Conservation (phyloP, 768 basidiomycete species). For the Hygrocybe punicea region DNA sequence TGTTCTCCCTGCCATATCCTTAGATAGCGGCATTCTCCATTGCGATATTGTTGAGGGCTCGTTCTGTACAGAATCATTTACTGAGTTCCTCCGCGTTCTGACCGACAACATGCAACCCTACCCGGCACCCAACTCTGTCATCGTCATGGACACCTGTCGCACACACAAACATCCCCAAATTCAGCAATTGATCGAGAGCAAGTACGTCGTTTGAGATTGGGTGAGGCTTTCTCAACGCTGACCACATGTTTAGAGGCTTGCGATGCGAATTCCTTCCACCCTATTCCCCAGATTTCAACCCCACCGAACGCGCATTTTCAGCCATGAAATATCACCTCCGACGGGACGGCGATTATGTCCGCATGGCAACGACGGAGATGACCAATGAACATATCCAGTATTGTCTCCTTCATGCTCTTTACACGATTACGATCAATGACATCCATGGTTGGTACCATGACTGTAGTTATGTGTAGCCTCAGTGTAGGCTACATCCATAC, state of each 20-base stretch:
- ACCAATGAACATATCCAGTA: neutral
- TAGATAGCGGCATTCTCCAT: slow-evolving; percentile 1
- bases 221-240: neutral
- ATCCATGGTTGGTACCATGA: slow-evolving; percentile 4
- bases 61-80: neutral
- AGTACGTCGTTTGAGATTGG: neutral
- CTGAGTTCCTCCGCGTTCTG: neutral
- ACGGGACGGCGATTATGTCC: slow-evolving; percentile 10
- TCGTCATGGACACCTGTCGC: slow-evolving; percentile 37
- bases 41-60: slow-evolving; percentile 2
- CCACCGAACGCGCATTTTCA: slow-evolving; percentile 27
- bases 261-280: slow-evolving; percentile 24
- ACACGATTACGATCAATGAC: neutral
- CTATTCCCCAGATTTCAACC: slow-evolving; percentile 30
- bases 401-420: slow-evolving; percentile 1
- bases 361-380: slow-evolving; percentile 8
- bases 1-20: slow-evolving; percentile 1
- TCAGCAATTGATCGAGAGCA: neutral
- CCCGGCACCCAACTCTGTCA: slow-evolving; percentile 27
- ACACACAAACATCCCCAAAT: slow-evolving; percentile 26
- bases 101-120: slow-evolving; percentile 31
- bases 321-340: slow-evolving; percentile 20
- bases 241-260: slow-evolving; percentile 10
- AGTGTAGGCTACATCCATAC: neutral
- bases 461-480: slow-evolving; percentile 8